Percentiles rank a stretch among this genome's conserved stretches.
These are phyloP conservation scores for Aquilaria malaccensis DNA, from an alignment of 345 rosid genomes.

Conservation along the genomic window DNA sequence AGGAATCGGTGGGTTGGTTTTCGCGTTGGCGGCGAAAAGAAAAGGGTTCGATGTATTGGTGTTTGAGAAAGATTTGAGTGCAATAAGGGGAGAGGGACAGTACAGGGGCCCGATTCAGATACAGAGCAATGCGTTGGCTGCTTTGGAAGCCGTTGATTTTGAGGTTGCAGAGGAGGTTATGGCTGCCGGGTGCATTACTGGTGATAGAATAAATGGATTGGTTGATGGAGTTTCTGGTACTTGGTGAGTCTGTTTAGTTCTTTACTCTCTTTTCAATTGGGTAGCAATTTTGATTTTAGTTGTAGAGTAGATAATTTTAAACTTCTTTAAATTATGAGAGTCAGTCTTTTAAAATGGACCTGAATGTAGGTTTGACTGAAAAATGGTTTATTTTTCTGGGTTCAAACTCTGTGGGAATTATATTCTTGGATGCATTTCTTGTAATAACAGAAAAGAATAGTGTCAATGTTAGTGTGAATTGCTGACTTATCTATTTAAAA, in stretches of 20 bases:
- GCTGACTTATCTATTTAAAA: too few relatives aligned
- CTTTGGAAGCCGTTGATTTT: slow-evolving; percentile 86
- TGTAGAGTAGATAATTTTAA: not conserved
- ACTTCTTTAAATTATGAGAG: not conserved
- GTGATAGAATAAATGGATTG: slow-evolving; percentile 88
- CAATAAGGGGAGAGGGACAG: slow-evolving; percentile 93
- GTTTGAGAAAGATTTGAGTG: slow-evolving; percentile 88
- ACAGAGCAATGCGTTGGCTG: slow-evolving; percentile 96
- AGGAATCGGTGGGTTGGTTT: slow-evolving; percentile 85
- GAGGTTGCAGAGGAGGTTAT: slow-evolving; percentile 81
- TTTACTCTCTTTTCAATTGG: not conserved
- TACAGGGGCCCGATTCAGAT: slow-evolving; percentile 96
- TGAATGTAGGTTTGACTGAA: not conserved
- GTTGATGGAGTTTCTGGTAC: slow-evolving; percentile 89
- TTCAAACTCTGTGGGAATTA: not conserved
- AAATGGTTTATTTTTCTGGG: not conserved
- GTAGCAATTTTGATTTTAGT: not conserved
- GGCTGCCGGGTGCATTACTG: slow-evolving; percentile 86
- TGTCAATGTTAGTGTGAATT: too few relatives aligned
- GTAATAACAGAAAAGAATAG: too few relatives aligned
- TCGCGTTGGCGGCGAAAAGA: slow-evolving; percentile 83
- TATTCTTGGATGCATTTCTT: too few relatives aligned
- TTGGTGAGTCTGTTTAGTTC: slow-evolving; percentile 47
- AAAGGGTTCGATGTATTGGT: slow-evolving; percentile 83
- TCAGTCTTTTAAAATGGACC: not conserved